Percentiles rank a stretch among this genome's conserved stretches.
These are phyloP conservation scores for Coemansia biformis DNA, from an alignment of 192 early-diverging fungal genomes.

Conservation along the genomic window DNA sequence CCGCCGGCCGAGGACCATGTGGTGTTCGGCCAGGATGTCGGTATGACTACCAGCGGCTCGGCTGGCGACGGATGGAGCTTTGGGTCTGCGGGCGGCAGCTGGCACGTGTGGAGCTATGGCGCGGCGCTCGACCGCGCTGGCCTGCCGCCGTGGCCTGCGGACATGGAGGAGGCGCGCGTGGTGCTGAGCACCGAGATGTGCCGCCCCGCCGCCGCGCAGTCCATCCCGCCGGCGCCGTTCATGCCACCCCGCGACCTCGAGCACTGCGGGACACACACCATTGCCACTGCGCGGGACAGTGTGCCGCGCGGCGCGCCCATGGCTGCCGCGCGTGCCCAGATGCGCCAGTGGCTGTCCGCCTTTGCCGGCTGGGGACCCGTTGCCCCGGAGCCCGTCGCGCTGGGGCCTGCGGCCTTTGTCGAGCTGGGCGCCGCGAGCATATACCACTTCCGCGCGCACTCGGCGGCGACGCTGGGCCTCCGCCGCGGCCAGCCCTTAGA, in stretches of 20 bases:
- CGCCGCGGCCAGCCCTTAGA: conserved; percentile 13
- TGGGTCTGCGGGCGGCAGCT: conserved; percentile 21
- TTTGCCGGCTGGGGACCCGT: conserved; percentile 4
- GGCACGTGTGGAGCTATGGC: conserved; percentile 40
- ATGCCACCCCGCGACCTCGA: conserved; percentile 30
- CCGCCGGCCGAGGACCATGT: conserved; percentile 26
- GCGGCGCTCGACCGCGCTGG: conserved; percentile 24
- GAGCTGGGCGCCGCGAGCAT: conserved; percentile 26
- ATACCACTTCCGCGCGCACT: conserved; percentile 31
- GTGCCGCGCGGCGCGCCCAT: not conserved
- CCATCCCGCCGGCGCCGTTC: conserved; percentile 25
- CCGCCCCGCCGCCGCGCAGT: conserved; percentile 12
- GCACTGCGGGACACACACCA: conserved; percentile 34
- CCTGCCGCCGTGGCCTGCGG: conserved; percentile 37
- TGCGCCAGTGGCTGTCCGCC: conserved; percentile 38
- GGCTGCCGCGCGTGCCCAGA: conserved; percentile 14
- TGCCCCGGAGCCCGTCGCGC: no score
- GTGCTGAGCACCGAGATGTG: conserved; percentile 36
- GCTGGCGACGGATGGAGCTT: conserved; percentile 21
- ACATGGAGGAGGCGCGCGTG: conserved; percentile 28
- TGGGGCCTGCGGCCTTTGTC: conserved; percentile 20
- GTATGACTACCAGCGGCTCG: conserved; percentile 8
- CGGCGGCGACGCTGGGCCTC: conserved; percentile 2
- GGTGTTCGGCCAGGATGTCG: conserved; percentile 30
- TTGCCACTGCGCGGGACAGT: conserved; percentile 14